Conservation (phyloP, 208 protist species). For the Leishmania turanica region DNA sequence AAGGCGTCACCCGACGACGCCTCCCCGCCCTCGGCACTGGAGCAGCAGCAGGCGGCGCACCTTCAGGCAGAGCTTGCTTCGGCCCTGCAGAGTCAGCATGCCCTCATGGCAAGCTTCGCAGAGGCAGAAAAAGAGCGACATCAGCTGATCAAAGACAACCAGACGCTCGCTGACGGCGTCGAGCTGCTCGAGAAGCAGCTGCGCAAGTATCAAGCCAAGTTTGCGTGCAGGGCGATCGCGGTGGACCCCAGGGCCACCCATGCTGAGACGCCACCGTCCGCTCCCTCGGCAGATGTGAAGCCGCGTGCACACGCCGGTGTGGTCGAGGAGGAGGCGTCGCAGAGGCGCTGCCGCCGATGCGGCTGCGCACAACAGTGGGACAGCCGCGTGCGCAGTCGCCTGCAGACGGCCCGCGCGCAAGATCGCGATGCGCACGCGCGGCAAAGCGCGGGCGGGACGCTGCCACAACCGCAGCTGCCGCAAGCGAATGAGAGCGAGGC, state of each 20-base stretch:
- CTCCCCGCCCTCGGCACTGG: not conserved
- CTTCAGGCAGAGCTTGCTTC: constrained; percentile 16
- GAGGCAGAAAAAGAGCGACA: constrained; percentile 25
- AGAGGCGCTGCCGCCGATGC: not conserved
- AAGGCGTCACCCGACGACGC: not conserved
- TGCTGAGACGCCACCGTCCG: not conserved
- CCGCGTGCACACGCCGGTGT: not conserved
- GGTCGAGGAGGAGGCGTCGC: not conserved
- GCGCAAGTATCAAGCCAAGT: constrained; percentile 3
- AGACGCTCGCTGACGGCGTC: constrained; percentile 37
- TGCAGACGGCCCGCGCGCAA: constrained; percentile 1
- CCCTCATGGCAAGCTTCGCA: constrained; percentile 25
- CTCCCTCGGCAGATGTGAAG: not conserved
- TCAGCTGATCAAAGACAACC: constrained; percentile 38
- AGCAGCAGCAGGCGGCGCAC: constrained; percentile 10
- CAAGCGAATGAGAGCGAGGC: not conserved
- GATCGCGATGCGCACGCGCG: not conserved
- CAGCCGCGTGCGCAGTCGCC: constrained; percentile 12
- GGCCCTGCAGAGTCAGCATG: constrained; percentile 33
- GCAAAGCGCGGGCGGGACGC: not conserved
- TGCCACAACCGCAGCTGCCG: not conserved
- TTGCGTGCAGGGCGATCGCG: not conserved
- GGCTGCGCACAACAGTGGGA: not conserved
- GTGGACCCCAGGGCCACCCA: not conserved
- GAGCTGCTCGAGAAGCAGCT: constrained; percentile 33